Base-by-base conservation (phyloP, 2,329 filamentous ascomycete genomes). In the Apiospora koreana region DNA sequence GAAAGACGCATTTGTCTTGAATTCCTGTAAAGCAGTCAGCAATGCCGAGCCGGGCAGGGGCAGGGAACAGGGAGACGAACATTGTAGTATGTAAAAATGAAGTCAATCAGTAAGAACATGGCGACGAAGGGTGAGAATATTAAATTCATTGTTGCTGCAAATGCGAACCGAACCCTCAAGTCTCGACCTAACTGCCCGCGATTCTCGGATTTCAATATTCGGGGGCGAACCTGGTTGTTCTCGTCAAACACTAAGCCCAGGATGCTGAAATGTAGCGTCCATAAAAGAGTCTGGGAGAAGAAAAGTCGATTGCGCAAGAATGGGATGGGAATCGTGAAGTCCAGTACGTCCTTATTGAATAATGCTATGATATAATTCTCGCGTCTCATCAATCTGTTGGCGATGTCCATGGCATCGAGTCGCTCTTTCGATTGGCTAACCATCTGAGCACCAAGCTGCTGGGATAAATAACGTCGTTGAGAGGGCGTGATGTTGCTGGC, bases 301-400 rank as follows among this genome's bases (percentile, higher is more conserved):
- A 97, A 86, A 73, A 95, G 93, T 28, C 92, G 89, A 58, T 91
- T 91, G 48, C 91, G 88, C 2, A 98, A 77, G 73, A 98, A 95
- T 0, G 96, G 96, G 2, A 99, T 81, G 1, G 94, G 94, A 2
- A 98, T 87, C 0, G 93, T 94, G 64, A 98, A 85, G 78, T 99
- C 92, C 54, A 99, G 82, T 46, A 98, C 89, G 72, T 98, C 96
- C 80, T 99, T 98, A 85, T 99, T 99, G 83, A 98, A 94, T 76
- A 99, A 86, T 5, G 96, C 96, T 76, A 99, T 98, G 73, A 98
- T 88, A 76, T 98, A 99, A 77, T 99, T 99, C 73, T 98, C 95
- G 77, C 94, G 93, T 71, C 96, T 92, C 96, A 99, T 98, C 64
- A 99, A 83, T 42, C 96, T 90, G 78, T 98, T 99, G 8, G 96